Conservation (phyloP, 495 filamentous ascomycete species). For the Penicillium odoratum region DNA sequence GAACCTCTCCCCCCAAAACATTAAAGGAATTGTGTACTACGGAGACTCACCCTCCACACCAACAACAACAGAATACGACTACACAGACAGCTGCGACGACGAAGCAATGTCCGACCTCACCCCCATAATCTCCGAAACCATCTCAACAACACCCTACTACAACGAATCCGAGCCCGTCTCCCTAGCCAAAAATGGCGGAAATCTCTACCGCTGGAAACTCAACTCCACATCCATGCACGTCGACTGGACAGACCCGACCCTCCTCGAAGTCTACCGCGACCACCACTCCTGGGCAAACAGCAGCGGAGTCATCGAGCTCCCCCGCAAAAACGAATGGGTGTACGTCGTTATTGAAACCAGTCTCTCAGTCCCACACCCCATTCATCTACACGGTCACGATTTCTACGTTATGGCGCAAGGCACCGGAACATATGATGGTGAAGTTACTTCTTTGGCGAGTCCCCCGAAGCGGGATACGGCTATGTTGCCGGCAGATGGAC, state of each 20-base stretch:
- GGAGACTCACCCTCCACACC: conserved; percentile 29
- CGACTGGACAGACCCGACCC: conserved; percentile 19
- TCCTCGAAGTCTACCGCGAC: conserved; percentile 18
- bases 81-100: conserved; percentile 10
- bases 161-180: conserved; percentile 12
- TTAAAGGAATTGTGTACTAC: conserved; percentile 60
- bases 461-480: conserved; percentile 11
- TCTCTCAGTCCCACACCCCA: conserved; percentile 21
- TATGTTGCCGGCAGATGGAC: conserved; percentile 5
- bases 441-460: neutral
- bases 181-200: conserved; percentile 4
- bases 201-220: conserved; percentile 23
- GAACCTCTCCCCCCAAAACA: conserved; percentile 46
- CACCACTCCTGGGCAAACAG: conserved; percentile 2
- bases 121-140: conserved; percentile 15
- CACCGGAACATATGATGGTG: neutral
- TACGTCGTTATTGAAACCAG: conserved; percentile 46
- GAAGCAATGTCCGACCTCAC: conserved; percentile 10
- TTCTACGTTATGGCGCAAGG: conserved; percentile 20
- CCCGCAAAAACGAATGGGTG: conserved; percentile 59
- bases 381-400: conserved; percentile 31
- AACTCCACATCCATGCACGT: conserved; percentile 21
- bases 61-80: neutral
- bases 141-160: neutral
- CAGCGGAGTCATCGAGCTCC: conserved; percentile 14